Conservation (phyloP, 768 basidiomycete genomes). For the Phallus indusiatus region DNA sequence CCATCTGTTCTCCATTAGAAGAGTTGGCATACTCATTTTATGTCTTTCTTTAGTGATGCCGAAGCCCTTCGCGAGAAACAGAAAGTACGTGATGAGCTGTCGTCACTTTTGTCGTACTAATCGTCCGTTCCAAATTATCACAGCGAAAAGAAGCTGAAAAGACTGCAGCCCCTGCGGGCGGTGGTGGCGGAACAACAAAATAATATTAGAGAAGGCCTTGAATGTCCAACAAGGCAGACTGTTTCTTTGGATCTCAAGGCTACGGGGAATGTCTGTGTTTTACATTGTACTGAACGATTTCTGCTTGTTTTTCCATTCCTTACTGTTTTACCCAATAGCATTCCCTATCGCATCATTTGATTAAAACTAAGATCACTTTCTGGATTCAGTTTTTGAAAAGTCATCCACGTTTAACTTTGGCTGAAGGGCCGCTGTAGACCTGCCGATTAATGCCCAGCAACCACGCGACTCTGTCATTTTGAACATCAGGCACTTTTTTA, state of each 20-base stretch:
- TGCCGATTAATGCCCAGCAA: conserved; percentile 42
- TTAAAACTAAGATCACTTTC: neutral
- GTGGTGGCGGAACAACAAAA: conserved; percentile 2
- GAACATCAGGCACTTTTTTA: neutral
- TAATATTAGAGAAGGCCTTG: neutral
- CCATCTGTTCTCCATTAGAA: conserved; percentile 12
- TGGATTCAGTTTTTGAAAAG: neutral
- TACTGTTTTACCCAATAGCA: neutral
- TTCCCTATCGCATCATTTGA: neutral
- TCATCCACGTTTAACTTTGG: neutral
- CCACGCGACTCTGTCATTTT: conserved; percentile 39
- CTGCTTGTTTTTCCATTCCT: neutral
- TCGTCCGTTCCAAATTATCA: neutral
- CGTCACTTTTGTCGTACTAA: neutral
- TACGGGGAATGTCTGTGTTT: neutral
- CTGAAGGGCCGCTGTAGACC: conserved; percentile 19
- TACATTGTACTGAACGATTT: neutral
- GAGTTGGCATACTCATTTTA: conserved; percentile 16
- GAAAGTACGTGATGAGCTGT: conserved; percentile 40
- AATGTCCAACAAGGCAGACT: neutral
- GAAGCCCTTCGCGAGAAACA: conserved; percentile 69
- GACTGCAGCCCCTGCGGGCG: neutral
- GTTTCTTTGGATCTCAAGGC: neutral
- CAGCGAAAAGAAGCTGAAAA: conserved; percentile 9
- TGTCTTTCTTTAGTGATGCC: conserved; percentile 48